phyloP scores from a whole-genome alignment of 1,139 yeast genomes.

The Geotrichum reessii region DNA sequence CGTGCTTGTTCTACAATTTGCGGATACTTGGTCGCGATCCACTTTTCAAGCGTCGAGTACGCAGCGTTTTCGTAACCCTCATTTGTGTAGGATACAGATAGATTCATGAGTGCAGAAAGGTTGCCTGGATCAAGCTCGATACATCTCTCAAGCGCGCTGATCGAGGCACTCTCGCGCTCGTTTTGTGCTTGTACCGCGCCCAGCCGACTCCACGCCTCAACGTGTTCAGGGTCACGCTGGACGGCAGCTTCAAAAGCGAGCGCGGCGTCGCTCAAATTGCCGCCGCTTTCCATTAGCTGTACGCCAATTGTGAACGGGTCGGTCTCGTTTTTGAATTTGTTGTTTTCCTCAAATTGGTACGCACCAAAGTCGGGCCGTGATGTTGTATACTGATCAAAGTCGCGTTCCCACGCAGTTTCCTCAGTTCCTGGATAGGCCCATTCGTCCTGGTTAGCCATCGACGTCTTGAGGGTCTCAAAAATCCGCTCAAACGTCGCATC shows the following conservation, averaged over 20 bases:
- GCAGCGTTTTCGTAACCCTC: constrained; percentile 97
- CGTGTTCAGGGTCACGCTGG: constrained; percentile 69
- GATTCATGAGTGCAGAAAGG: constrained; percentile 72
- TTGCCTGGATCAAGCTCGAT: constrained; percentile 74
- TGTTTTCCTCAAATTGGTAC: constrained; percentile 67
- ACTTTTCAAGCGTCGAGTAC: constrained; percentile 83
- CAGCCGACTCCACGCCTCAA: constrained; percentile 86
- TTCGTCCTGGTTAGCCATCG: constrained; percentile 42
- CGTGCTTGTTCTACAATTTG: constrained; percentile 60
- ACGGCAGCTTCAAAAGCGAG: constrained; percentile 96
- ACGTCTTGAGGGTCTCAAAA: constrained; percentile 47
- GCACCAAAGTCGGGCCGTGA: constrained; percentile 73
- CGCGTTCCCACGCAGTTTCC: constrained; percentile 41
- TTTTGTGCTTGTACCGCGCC: constrained; percentile 96
- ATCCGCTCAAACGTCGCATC: constrained; percentile 59
- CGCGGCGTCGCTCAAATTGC: constrained; percentile 89
- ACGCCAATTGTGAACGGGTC: constrained; percentile 91
- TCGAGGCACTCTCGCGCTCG: constrained; percentile 91
- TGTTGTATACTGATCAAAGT: constrained; percentile 67
- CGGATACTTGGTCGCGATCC: constrained; percentile 92
- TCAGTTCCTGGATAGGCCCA: constrained; percentile 33
- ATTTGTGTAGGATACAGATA: constrained; percentile 89
- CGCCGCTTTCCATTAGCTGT: constrained; percentile 89
- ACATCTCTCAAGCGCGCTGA: constrained; percentile 84
- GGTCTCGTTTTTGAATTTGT: constrained; percentile 64